Evolutionary conservation across 2,329 filamentous ascomycete species (phyloP).

Genomic region (Aureobasidium sp.): DNA sequence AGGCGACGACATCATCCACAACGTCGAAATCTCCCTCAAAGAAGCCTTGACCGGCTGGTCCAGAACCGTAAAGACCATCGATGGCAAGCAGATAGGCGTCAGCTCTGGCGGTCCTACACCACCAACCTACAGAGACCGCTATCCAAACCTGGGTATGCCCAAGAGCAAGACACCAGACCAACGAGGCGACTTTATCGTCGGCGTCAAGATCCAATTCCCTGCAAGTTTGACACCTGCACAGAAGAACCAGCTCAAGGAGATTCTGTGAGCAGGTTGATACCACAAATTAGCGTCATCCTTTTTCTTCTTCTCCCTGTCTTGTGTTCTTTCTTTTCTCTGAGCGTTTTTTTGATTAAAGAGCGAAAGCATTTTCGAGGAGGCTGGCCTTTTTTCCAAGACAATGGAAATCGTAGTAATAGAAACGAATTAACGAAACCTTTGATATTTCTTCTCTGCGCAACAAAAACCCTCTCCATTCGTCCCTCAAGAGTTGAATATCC

Average conservation of each 20-base stretch:
- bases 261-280: constrained; percentile 47
- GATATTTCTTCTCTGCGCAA: no score
- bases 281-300: background rate
- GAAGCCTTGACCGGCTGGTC: constrained; percentile 93
- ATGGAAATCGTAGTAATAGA: background rate
- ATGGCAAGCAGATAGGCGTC: constrained; percentile 75
- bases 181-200: constrained; percentile 81
- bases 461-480: background rate
- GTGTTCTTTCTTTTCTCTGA: background rate
- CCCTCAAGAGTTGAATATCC: constrained; percentile 72
- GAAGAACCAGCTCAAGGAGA: constrained; percentile 73
- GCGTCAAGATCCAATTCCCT: constrained; percentile 90
- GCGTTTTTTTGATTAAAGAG: background rate
- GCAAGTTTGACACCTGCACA: constrained; percentile 66
- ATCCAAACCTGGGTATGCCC: constrained; percentile 87
- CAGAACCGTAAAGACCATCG: constrained; percentile 85
- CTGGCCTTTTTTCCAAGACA: background rate
- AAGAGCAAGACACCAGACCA: constrained; percentile 81
- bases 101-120: constrained; percentile 78
- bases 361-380: background rate
- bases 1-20: constrained; percentile 77
- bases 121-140: constrained; percentile 73
- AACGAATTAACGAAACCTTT: constrained; percentile 3
- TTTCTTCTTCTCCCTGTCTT: background rate
- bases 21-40: constrained; percentile 77